Conservation (phyloP, 352 stramenopile genomes). For the Pythium sp. region DNA sequence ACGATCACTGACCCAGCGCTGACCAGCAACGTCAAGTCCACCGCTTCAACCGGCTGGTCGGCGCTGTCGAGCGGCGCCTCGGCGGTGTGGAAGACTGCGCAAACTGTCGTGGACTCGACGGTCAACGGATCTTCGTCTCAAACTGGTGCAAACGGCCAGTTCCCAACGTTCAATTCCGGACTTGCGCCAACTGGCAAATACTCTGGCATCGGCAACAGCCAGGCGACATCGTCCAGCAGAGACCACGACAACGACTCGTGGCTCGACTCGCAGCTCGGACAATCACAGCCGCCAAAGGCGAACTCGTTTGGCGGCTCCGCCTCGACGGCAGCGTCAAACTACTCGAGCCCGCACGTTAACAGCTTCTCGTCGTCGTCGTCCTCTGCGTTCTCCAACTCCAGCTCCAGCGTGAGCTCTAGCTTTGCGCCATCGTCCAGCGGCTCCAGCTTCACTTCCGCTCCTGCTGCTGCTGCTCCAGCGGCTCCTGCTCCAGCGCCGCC, state of each 20-base stretch:
- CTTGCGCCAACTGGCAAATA: conserved; percentile 66
- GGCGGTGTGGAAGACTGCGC: conserved; percentile 60
- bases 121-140: conserved; percentile 17
- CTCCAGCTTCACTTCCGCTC: conserved; percentile 20
- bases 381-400: conserved; percentile 25
- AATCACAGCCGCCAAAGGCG: conserved; percentile 21
- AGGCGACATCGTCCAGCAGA: conserved; percentile 18
- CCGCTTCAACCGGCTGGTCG: conserved; percentile 71
- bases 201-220: conserved; percentile 43
- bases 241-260: conserved; percentile 71
- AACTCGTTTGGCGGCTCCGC: conserved; percentile 32
- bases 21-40: conserved; percentile 78
- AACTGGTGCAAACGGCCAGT: conserved; percentile 25
- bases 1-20: conserved; percentile 71
- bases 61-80: conserved; percentile 63
- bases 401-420: conserved; percentile 22
- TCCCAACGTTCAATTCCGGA: conserved; percentile 57
- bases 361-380: conserved; percentile 48
- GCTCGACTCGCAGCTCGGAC: conserved; percentile 50
- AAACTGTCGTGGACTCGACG: conserved; percentile 53
- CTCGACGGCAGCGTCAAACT: conserved; percentile 6
- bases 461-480: conserved; percentile 2
- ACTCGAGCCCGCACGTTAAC: conserved; percentile 28
- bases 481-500: conserved; percentile 17
- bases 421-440: conserved; percentile 18